Percentiles rank a stretch among this genome's conserved stretches.
phyloP scores from a whole-genome alignment of 1,139 yeast genomes.

The Candida sanyaensis region DNA sequence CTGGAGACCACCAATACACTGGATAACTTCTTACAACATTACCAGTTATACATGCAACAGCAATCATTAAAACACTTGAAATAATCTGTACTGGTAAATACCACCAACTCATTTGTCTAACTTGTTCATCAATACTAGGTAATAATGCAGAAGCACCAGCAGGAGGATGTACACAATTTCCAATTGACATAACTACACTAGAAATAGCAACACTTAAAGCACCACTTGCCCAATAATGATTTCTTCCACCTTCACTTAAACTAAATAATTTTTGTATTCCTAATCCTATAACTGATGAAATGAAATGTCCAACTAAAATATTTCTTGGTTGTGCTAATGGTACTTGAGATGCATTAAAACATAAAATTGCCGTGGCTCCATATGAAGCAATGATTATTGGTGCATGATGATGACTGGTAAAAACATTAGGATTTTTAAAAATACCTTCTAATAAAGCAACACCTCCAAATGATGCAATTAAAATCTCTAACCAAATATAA shows the following conservation, averaged over 20 bases:
- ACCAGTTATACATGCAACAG: constrained; percentile 57
- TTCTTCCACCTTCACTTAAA: constrained; percentile 36
- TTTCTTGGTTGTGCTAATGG: constrained; percentile 73
- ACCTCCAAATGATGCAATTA: constrained; percentile 54
- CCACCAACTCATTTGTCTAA: constrained; percentile 66
- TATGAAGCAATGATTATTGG: constrained; percentile 63
- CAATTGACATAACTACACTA: constrained; percentile 57
- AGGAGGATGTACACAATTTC: constrained; percentile 70
- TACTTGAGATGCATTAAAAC: constrained; percentile 56
- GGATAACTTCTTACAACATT: constrained; percentile 61
- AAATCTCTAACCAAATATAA: constrained; percentile 48
- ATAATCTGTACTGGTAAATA: constrained; percentile 60
- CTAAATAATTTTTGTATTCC: constrained; percentile 57
- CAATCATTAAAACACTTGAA: constrained; percentile 49
- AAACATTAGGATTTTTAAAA: constrained; percentile 44
- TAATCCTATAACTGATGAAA: constrained; percentile 56
- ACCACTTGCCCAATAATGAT: constrained; percentile 61
- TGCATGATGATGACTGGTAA: constrained; percentile 38
- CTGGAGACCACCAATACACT: constrained; percentile 63
- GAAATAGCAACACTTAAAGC: constrained; percentile 61
- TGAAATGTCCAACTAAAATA: constrained; percentile 57
- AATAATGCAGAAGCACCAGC: constrained; percentile 73
- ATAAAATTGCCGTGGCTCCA: constrained; percentile 67
- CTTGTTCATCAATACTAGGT: constrained; percentile 51
- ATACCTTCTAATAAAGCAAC: constrained; percentile 53